Percentiles rank a stretch among this genome's conserved stretches.
Evolutionary conservation across 1,284 basidiomycete species (phyloP).

Genomic region (Marasmius sp.): DNA sequence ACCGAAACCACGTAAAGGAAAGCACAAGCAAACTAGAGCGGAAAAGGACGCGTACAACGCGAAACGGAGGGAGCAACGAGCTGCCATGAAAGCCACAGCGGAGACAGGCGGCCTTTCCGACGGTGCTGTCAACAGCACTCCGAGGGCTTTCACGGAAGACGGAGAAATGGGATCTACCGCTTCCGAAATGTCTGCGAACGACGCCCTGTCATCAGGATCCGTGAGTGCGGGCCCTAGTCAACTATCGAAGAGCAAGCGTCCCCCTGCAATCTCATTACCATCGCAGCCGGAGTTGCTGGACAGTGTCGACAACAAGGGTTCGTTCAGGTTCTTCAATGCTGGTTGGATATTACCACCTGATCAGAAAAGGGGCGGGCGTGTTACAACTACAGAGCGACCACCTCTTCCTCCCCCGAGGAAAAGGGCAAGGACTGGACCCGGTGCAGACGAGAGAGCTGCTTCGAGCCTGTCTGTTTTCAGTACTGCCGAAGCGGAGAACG

Average conservation of each 20-base stretch:
- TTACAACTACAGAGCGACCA: constrained; percentile 33
- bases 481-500: constrained; percentile 50
- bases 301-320: constrained; percentile 68
- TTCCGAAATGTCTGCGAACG: neutral
- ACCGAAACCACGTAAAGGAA: constrained; percentile 25
- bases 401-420: constrained; percentile 48
- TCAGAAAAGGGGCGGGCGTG: constrained; percentile 56
- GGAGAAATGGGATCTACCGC: constrained; percentile 4
- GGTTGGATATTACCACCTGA: constrained; percentile 89
- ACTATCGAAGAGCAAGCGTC: constrained; percentile 21
- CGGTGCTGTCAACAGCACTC: neutral
- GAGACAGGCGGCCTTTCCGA: constrained; percentile 13
- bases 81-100: constrained; percentile 13
- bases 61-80: constrained; percentile 25
- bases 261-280: constrained; percentile 21
- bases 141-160: constrained; percentile 12
- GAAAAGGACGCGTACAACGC: constrained; percentile 29
- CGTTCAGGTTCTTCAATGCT: constrained; percentile 82
- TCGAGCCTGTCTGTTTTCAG: constrained; percentile 52
- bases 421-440: constrained; percentile 49
- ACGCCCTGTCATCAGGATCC: neutral
- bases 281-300: constrained; percentile 52
- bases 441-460: constrained; percentile 15
- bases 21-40: constrained; percentile 8
- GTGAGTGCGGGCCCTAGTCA: neutral